Conservation (phyloP, 306 rosid species). For the Inga leiocalycina region DNA sequence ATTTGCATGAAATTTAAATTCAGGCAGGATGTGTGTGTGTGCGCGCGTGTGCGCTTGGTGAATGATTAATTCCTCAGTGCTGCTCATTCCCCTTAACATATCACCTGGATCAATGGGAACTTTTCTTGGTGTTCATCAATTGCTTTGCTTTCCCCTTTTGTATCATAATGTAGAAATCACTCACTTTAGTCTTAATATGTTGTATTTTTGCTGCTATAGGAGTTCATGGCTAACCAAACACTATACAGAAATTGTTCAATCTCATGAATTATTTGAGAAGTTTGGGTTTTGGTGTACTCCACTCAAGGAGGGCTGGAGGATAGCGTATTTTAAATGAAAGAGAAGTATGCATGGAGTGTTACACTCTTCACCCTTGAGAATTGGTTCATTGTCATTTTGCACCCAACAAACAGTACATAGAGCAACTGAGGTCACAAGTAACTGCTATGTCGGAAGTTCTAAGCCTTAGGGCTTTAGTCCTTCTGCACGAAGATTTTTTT, state of each 20-base stretch:
- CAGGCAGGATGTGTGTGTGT: background rate
- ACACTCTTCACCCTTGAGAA: background rate
- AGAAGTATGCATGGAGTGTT: background rate
- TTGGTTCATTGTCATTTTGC: background rate
- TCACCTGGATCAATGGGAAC: background rate
- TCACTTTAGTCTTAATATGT: background rate
- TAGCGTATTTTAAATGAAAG: background rate
- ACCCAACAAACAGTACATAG: background rate
- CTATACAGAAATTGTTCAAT: background rate
- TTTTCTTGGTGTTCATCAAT: background rate
- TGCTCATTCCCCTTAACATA: background rate
- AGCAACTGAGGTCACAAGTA: background rate
- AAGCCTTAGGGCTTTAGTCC: background rate
- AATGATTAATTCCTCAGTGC: background rate
- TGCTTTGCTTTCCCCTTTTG: background rate
- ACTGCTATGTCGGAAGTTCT: background rate
- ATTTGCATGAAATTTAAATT: background rate
- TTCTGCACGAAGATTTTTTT: background rate
- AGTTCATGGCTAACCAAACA: background rate
- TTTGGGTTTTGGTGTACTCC: background rate
- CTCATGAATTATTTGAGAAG: background rate
- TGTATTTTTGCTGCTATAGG: background rate
- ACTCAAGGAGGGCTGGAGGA: background rate
- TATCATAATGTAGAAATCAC: background rate
- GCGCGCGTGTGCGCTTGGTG: background rate